Evolutionary conservation across 2,329 filamentous ascomycete species (phyloP).

Genomic region (Fusarium mundagurra): DNA sequence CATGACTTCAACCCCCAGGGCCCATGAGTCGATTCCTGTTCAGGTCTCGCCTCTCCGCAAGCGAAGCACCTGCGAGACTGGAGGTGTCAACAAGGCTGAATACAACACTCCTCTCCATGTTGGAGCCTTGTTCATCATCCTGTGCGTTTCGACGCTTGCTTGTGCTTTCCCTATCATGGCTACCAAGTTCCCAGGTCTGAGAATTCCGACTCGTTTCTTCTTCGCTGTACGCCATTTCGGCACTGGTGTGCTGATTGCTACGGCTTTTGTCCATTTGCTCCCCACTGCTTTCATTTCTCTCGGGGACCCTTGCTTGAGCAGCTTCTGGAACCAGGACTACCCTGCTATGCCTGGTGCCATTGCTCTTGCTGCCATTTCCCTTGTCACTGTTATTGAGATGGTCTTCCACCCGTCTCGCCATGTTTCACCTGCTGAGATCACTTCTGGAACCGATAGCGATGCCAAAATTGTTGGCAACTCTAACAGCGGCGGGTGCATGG

Average conservation of each 20-base stretch:
- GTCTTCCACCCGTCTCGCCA: slow-evolving; percentile 59
- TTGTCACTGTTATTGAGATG: slow-evolving; percentile 86
- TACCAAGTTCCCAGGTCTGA: slow-evolving; percentile 59
- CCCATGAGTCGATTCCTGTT: slow-evolving; percentile 14
- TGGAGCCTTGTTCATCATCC: slow-evolving; percentile 63
- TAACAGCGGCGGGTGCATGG: slow-evolving; percentile 38
- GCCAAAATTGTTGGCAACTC: neutral
- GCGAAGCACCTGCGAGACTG: slow-evolving; percentile 44
- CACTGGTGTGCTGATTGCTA: slow-evolving; percentile 79
- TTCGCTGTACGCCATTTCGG: slow-evolving; percentile 75
- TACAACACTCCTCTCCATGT: slow-evolving; percentile 69
- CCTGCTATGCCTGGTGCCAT: slow-evolving; percentile 82
- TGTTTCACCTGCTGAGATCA: slow-evolving; percentile 31
- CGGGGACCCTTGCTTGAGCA: slow-evolving; percentile 73
- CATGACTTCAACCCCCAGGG: slow-evolving; percentile 3
- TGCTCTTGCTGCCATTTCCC: slow-evolving; percentile 79
- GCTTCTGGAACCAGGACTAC: slow-evolving; percentile 80
- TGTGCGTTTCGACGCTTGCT: slow-evolving; percentile 58
- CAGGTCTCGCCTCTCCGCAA: slow-evolving; percentile 33
- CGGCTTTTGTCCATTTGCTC: slow-evolving; percentile 81
- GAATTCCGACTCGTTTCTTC: slow-evolving; percentile 65
- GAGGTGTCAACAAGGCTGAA: slow-evolving; percentile 45
- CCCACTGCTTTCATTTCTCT: slow-evolving; percentile 73
- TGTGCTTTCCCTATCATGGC: slow-evolving; percentile 66
- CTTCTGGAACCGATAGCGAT: neutral